Base-by-base conservation (phyloP, 2,329 filamentous ascomycete genomes). In the Trichophyton benhamiae region DNA sequence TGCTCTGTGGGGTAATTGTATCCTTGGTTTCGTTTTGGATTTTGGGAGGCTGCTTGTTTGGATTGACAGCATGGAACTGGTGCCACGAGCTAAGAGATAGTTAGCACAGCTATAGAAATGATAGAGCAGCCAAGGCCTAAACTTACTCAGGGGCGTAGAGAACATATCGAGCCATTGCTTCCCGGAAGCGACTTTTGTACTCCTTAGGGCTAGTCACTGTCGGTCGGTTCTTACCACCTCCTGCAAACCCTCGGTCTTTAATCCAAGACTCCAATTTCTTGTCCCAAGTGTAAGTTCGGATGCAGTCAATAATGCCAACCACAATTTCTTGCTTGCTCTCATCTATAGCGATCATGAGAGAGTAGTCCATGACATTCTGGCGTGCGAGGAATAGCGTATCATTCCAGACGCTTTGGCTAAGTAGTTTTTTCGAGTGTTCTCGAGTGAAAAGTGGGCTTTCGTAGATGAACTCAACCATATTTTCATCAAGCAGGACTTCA, bases 261-360 rank as follows among this genome's bases (percentile, higher is more conserved):
- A 99, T 96, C 94, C 94, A 99, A 60, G 87, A 94, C 77, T 99
- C 94, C n/a, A 99, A 83, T 72, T 96, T 96, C 80, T 99, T 99
- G 78, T 99, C 94, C 91, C 94, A 99, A 0, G 94, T 99, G 72
- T 97, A 99, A 0, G 94, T 99, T 61, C 94, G 85, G 67, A 99
- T 97, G 72, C 94, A 97, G 73, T 99, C 92, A 66, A 99, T 97
- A 69, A 99, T 97, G 3, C 94, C 94, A 1, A 99, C 91, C 13
- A 97, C 90, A 13, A 99, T 83, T 75, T 99, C 92, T 69, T 92
- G 91, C 65, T 85, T 83, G 42, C 82, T 81, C 72, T 96, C 94
- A 69, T 99, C 92, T 52, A 99, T 95, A 0, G 92, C 95, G 60
- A 96, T 91, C 94, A 99, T 99, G 52, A 99, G 82, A 25, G 88